Base-by-base conservation (phyloP, 768 basidiomycete genomes). In the Dioszegia hungarica region DNA sequence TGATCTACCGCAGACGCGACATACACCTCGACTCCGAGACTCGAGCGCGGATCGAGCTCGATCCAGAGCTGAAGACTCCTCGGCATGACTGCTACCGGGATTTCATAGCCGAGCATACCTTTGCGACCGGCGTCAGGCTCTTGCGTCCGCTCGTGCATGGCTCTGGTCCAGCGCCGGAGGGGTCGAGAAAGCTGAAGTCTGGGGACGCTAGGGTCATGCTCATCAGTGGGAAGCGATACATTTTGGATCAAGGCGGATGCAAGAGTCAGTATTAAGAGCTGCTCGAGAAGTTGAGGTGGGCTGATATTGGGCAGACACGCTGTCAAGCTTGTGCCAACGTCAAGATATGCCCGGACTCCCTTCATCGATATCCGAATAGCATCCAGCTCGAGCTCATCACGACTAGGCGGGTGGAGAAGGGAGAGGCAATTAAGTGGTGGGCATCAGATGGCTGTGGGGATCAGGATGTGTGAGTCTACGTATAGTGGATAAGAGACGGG, bases 371-470 rank as follows among this genome's bases (percentile, higher is more conserved):
- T 28, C 3, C 11, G 20, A 17, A 51, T 9, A 38, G 36, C 14
- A 20, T 51, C 12, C 49, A 51, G 49, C 47, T 48, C 6, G 47
- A 48, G 33, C 31, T 48, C 11, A 25, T 51, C 24, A 51, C 49
- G 6, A 37, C 25, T 2, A 19, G 36, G 1, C 15, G 14, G 14
- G 22, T 51, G 2, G 19, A 25, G 9, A 51, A 51, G 37, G 49
- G 49, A 4, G 36, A 51, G 5, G 24, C 36, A 3, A 51, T 51
- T 36, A 22, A 36, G 49, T 51, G 49, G 49, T 38, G 49, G 49
- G 14, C 25, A 2, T 37, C 31, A 11, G 31, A 36, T 25, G 33
- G 33, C 11, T 34, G 15, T 37, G 48, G 20, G 11, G 33, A 34
- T n/a, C 33, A 12, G 12, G 31, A 37, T 20, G 4, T 22, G 48